A percentile compares a stretch with the other conserved stretches of the same genome.
Conservation (phyloP, 129 eudicot species). For the Scalesia atractyloides region DNA sequence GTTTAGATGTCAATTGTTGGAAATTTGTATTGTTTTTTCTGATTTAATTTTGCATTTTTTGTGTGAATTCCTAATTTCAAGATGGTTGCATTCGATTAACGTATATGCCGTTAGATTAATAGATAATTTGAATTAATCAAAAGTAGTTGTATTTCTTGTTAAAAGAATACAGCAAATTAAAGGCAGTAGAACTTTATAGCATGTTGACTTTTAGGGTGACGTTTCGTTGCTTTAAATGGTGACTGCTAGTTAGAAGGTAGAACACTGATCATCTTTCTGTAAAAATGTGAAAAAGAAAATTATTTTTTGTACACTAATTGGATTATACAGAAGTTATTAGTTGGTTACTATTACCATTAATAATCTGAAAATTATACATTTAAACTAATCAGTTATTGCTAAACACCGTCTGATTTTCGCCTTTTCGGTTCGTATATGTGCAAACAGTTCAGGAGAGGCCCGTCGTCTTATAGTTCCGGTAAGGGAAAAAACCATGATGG, state of each 20-base stretch:
- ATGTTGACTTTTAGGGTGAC: slow-evolving; percentile 10
- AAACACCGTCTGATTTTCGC: not conserved
- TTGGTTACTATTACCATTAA: not conserved
- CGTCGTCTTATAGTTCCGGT: slow-evolving; percentile 50
- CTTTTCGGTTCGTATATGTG: slow-evolving; percentile 8
- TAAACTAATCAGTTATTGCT: not conserved
- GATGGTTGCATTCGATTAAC: slow-evolving; percentile 18
- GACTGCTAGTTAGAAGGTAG: not conserved
- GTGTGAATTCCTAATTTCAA: not conserved
- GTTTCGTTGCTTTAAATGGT: not conserved
- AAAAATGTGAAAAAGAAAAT: not conserved
- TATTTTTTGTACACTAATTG: not conserved
- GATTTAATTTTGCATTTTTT: not conserved
- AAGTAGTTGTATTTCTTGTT: not conserved
- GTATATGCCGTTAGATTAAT: not conserved
- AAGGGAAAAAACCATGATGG: slow-evolving; percentile 60
- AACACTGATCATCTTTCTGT: not conserved
- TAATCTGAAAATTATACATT: not conserved
- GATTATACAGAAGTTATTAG: not conserved
- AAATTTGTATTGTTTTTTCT: not conserved
- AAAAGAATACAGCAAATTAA: not conserved
- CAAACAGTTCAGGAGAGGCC: slow-evolving; percentile 42
- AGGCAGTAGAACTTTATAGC: not conserved
- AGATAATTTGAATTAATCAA: slow-evolving; percentile 5
- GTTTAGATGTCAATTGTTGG: slow-evolving; percentile 18